Evolutionary conservation across 495 filamentous ascomycete genomes (phyloP), one percentile per base, ranked within the genome.

Genomic region (Lasiosphaeris hirsuta): DNA sequence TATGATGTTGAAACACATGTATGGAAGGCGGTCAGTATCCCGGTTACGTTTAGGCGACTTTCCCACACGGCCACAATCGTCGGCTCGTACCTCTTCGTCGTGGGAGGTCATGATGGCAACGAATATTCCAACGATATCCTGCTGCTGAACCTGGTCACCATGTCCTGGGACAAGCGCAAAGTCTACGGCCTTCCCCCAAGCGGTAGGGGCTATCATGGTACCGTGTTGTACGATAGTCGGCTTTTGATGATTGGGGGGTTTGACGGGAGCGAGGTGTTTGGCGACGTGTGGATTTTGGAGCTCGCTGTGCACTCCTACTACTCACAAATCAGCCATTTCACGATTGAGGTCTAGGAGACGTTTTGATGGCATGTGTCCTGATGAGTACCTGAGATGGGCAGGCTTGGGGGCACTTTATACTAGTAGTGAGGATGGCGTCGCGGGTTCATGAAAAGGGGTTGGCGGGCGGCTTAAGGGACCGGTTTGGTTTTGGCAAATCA

Each of bases 251-350:
- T 86, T 45, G 84, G 84, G 19, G 84, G 84, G 1, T 87, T 86
- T 57, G 84, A 87, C 63, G 84, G 84, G 34, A 74, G 72, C 48
- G 80, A 81, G 59, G 83, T 86, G 15, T 86, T 86, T 68, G 77
- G 76, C 18, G 84, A 87, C 54, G 82, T 83, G 11, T 84, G 78
- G 74, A 73, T 85, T 4, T 72, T 87, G 18, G 84, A 87, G 66
- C 71, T 87, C 45, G 84, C 81, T 3, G 82, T 86, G 5, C 83
- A 84, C 60, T 78, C 84, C 34, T 87, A 87, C 62, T 87, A 86
- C 57, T 84, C 81, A 46, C 84, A 87, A 63, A 87, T 87, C 63
- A 84, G 81, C 60, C 82, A 86, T 65, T 87, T 87, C 56, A 80
- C 73, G 11, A 85, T 86, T 57, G 84, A 86, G 65, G 81, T 86